Evolutionary conservation across 305 asterid species (phyloP), one percentile per base, ranked within the genome.

Genomic region (Fraxinus nigra): DNA sequence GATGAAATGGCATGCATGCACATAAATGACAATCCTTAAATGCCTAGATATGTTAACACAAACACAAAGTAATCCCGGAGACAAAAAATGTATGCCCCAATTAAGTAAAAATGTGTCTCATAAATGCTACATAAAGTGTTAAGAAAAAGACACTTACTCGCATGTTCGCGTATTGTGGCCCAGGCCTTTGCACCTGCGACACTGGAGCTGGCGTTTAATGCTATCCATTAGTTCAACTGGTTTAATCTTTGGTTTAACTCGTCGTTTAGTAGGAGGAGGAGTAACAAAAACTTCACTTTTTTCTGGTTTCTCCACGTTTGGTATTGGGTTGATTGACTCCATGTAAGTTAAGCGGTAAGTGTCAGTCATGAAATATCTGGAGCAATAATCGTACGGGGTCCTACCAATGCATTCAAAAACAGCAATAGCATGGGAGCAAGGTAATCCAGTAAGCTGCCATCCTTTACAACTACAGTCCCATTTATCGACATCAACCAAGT

Each of bases 111-210:
- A 46, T 46, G 56, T 13, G 56, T 46, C 18, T 13, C 56, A 77
- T 26, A 8, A 40, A n/a, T 54, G 70, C 32, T 16, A 69, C 65
- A 77, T 59, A 84, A 26, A 75, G 22, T 35, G 20, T 24, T 32
- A 61, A 16, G 69, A 16, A 67, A 51, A 67, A 46, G 76, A 85
- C 20, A 79, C 98, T 82, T 90, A 94, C 99, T 88, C 85, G 99
- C 99, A 96, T 4, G 98, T 93, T 88, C 90, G 92, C 88, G 94
- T 96, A 79, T 96, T 96, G 89, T 96, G 99, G 77, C 99, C 98
- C 61, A 96, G 89, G 59, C 98, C 98, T 88, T 94, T 96, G 93
- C 99, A 96, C 88, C 90, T 89, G 85, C 99, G 93, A 86, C 99
- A 96, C 89, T 94, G 98, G 79, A 96, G 99, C 87, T 96, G 98